Evolutionary conservation across 768 basidiomycete genomes (phyloP).

Genomic region (Boletus fagicola): DNA sequence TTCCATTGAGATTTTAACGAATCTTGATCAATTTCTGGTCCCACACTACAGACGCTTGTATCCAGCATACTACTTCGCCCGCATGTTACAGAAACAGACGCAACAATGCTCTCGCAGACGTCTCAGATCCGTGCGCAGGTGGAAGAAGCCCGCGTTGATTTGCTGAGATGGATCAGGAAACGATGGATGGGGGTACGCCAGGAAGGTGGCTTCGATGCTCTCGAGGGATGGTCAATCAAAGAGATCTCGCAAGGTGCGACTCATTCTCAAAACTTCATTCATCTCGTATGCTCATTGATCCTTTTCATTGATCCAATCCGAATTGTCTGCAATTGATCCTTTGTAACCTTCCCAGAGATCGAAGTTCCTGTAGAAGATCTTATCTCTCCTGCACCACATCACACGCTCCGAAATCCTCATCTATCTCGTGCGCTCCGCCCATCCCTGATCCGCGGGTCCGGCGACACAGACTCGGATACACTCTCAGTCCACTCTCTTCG

Average conservation of each 20-base stretch:
- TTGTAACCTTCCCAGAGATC: conserved; percentile 51
- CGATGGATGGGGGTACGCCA: conserved; percentile 75
- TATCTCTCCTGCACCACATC: conserved; percentile 42
- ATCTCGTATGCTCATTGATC: neutral
- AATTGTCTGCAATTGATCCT: neutral
- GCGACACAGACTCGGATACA: conserved; percentile 39
- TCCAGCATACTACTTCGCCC: conserved; percentile 69
- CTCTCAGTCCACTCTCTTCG: conserved; percentile 48
- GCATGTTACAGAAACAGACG: conserved; percentile 54
- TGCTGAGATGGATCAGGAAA: conserved; percentile 64
- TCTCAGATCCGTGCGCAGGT: conserved; percentile 71
- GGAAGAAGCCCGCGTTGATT: conserved; percentile 56
- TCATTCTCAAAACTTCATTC: neutral
- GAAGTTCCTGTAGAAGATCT: conserved; percentile 80
- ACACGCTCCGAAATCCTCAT: conserved; percentile 24
- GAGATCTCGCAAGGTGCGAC: conserved; percentile 57
- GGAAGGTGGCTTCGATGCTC: conserved; percentile 72
- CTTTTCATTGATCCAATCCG: neutral
- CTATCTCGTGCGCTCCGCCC: conserved; percentile 30
- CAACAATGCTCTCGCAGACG: conserved; percentile 64
- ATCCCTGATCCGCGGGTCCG: conserved; percentile 26
- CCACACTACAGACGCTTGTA: conserved; percentile 56
- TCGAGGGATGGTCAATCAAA: conserved; percentile 87
- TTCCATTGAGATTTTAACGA: neutral
- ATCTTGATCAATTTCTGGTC: neutral